Conservation (phyloP, 805 yeast genomes). For the Yamadazyma paraphyllophila region DNA sequence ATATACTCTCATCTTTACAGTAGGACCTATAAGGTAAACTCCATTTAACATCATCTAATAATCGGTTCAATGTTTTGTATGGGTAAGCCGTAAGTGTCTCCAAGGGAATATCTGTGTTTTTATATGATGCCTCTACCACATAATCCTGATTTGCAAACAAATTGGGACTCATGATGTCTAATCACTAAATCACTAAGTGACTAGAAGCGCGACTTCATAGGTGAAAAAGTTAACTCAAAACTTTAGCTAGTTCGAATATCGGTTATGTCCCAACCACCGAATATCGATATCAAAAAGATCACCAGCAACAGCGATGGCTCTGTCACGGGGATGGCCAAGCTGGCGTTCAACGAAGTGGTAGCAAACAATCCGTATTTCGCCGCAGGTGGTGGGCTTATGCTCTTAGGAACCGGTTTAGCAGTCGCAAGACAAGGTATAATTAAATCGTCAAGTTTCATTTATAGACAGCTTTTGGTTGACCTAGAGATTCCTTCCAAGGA, state of each 20-base stretch:
- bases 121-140: slow-evolving; percentile 6
- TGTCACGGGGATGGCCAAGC: slow-evolving; percentile 22
- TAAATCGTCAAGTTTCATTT: slow-evolving; percentile 62
- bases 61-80: slow-evolving; percentile 65
- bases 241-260: neutral
- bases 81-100: slow-evolving; percentile 20
- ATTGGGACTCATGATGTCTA: neutral
- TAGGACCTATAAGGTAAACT: slow-evolving; percentile 18
- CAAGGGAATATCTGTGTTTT: slow-evolving; percentile 11
- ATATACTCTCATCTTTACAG: slow-evolving; percentile 18
- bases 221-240: neutral
- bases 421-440: slow-evolving; percentile 67
- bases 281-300: slow-evolving; percentile 37
- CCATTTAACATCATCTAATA: slow-evolving; percentile 60
- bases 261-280: slow-evolving; percentile 8
- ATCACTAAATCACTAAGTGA: neutral
- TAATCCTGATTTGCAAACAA: slow-evolving; percentile 13
- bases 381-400: slow-evolving; percentile 97
- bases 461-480: slow-evolving; percentile 84
- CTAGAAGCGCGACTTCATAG: neutral
- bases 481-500: slow-evolving; percentile 91
- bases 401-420: slow-evolving; percentile 87
- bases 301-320: slow-evolving; percentile 37
- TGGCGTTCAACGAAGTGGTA: slow-evolving; percentile 52
- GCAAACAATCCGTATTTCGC: slow-evolving; percentile 90